Percentiles rank a stretch among this genome's conserved stretches.
phyloP scores from a whole-genome alignment of 139 green algal species.

The Haematococcus sp. region DNA sequence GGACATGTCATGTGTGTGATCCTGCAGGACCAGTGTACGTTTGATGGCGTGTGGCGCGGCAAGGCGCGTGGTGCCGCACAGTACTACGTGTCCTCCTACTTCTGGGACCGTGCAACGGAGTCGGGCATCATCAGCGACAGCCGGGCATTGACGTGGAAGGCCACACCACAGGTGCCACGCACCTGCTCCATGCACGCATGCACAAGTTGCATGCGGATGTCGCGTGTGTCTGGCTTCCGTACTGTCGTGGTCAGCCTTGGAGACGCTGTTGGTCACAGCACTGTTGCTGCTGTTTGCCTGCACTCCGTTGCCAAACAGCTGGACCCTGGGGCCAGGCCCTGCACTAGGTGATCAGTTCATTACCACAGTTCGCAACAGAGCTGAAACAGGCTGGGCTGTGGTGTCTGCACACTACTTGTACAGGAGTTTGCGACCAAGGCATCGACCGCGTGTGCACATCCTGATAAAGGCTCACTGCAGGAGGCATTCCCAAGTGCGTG shows the following conservation, averaged over 20 bases:
- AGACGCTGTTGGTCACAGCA: too few species aligned
- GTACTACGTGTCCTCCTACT: conserved; percentile 95
- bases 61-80: conserved; percentile 19
- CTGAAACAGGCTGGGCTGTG: too few species aligned
- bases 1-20: too few species aligned
- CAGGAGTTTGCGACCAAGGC: conserved; percentile 47
- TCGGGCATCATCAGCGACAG: conserved; percentile 50
- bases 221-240: too few species aligned
- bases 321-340: too few species aligned
- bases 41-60: conserved; percentile 89
- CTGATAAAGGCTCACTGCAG: conserved; percentile 15
- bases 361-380: too few species aligned
- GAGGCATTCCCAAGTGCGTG: not conserved
- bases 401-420: not conserved
- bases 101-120: conserved; percentile 83
- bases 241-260: too few species aligned
- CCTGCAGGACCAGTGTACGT: conserved; percentile 87
- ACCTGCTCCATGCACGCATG: not conserved
- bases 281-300: not conserved
- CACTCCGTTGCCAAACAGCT: too few species aligned
- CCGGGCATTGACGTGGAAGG: conserved; percentile 37
- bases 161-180: conserved; percentile 32
- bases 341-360: too few species aligned
- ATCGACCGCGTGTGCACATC: conserved; percentile 30
- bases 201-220: too few species aligned